These are phyloP conservation scores for Rubus idaeus DNA, from an alignment of 306 rosid genomes.

Conservation along the genomic window DNA sequence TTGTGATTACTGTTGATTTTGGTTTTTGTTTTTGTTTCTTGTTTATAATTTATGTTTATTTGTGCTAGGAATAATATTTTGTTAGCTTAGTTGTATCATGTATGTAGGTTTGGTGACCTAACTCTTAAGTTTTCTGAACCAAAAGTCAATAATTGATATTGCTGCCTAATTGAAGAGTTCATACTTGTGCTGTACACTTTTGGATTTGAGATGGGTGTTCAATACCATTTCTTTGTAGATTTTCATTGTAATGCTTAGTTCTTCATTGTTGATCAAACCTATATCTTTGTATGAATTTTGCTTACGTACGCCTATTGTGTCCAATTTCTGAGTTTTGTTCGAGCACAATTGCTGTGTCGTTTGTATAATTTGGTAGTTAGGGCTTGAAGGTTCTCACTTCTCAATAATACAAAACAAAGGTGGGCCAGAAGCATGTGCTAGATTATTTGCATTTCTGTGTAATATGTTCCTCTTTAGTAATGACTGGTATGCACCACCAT, in stretches of 20 bases:
- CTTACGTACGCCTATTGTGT: neutral
- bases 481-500: conserved; percentile 2
- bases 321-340: neutral
- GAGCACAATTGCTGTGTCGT: neutral
- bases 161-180: conserved; percentile 14
- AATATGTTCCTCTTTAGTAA: conserved; percentile 7
- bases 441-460: neutral
- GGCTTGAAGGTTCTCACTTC: conserved; percentile 6
- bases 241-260: neutral
- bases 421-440: conserved; percentile 29
- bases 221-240: neutral
- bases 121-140: conserved; percentile 22
- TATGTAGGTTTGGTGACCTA: conserved; percentile 40
- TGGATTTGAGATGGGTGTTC: neutral
- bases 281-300: conserved; percentile 1
- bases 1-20: conserved; percentile 29
- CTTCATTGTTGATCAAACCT: conserved; percentile 3
- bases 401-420: neutral
- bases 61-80: conserved; percentile 25
- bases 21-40: conserved; percentile 8
- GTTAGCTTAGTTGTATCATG: conserved; percentile 26
- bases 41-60: conserved; percentile 29
- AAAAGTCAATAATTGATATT: conserved; percentile 21
- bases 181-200: conserved; percentile 1
- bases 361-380: conserved; percentile 8